Base-by-base conservation (phyloP, 345 rosid genomes). In the Lenwebbia sp. region DNA sequence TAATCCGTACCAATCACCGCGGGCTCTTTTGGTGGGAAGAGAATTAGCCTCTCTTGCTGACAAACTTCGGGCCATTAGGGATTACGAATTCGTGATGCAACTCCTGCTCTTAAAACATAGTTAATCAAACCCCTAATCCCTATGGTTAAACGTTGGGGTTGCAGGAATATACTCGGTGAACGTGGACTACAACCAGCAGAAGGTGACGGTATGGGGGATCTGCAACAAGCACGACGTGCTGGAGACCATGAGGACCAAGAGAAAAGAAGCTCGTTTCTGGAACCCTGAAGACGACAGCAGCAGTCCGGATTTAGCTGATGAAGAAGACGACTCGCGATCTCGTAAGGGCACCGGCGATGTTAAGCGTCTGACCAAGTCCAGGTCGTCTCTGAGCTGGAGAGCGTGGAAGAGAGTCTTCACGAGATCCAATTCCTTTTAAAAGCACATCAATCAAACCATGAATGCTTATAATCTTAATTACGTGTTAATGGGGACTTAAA, bases 171-270 rank as follows among this genome's bases (percentile, higher is more conserved):
- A 95, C 86, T 94, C 97, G 26, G 96, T 94, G 83, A 93, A 90
- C 65, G 94, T 95, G 57, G 95, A 96, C 62, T 92, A 90, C 55
- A 58, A 87, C 82, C 90, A 95, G 54, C 99, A 95, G 76, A 96
- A 95, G 90, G 98, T 93, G 89, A 94, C 93, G 3, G 98, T 94
- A 15, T 96, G 99, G 99, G 98, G 98, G 37, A 95, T 96, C 47
- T 96, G 98, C 92, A 94, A 96, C 92, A 96, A 95, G 74, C 60
- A 92, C 82, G 92, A 91, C 52, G 98, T 95, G 81, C 86, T 96
- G 76, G 87, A 86, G 25, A 94, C 91, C 54, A 89, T 94, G 85
- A 93, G 88, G 88, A 88, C 87, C 92, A 96, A 96, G 92, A 92
- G 98, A 84, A 96, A 92, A 91, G 96, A 91, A 75, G 91, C 97